phyloP scores from a whole-genome alignment of 2,329 filamentous ascomycete species.

The Sclerotinia subarctica region DNA sequence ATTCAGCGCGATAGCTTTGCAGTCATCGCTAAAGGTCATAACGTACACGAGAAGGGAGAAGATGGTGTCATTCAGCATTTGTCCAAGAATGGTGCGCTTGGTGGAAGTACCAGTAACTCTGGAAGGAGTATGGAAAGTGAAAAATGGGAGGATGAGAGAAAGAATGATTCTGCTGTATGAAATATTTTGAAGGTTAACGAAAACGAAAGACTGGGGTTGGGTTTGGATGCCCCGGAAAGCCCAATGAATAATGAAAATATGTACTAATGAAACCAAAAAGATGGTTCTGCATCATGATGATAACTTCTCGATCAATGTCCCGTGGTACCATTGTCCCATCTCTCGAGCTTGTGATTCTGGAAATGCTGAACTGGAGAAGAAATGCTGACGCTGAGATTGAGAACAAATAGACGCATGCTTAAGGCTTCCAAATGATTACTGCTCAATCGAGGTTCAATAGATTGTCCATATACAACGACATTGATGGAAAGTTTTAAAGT shows the following conservation, averaged over 20 bases:
- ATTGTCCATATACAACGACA: too few relatives aligned
- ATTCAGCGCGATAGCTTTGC: slow-evolving; percentile 52
- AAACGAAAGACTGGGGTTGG: background rate
- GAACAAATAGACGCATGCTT: background rate
- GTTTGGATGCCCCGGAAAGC: background rate
- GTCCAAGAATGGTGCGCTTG: slow-evolving; percentile 40
- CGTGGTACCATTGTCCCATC: background rate
- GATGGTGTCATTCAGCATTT: slow-evolving; percentile 47
- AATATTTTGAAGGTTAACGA: background rate
- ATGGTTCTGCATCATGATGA: background rate
- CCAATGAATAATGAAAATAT: slow-evolving; percentile 4
- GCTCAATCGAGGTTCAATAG: background rate
- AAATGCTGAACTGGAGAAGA: background rate
- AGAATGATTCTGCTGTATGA: slow-evolving; percentile 15
- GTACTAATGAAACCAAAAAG: background rate
- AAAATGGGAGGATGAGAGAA: slow-evolving; percentile 9
- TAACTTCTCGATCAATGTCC: background rate
- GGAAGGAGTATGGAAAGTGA: slow-evolving; percentile 5
- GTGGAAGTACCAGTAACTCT: slow-evolving; percentile 18
- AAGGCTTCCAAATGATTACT: background rate
- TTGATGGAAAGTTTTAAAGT: too few relatives aligned
- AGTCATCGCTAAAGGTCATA: slow-evolving; percentile 48
- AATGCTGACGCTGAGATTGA: background rate
- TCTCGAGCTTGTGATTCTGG: background rate
- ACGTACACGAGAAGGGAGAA: slow-evolving; percentile 50